These are phyloP conservation scores for Afroboletus lepidellus DNA, from an alignment of 1,284 basidiomycete genomes.

Conservation along the genomic window DNA sequence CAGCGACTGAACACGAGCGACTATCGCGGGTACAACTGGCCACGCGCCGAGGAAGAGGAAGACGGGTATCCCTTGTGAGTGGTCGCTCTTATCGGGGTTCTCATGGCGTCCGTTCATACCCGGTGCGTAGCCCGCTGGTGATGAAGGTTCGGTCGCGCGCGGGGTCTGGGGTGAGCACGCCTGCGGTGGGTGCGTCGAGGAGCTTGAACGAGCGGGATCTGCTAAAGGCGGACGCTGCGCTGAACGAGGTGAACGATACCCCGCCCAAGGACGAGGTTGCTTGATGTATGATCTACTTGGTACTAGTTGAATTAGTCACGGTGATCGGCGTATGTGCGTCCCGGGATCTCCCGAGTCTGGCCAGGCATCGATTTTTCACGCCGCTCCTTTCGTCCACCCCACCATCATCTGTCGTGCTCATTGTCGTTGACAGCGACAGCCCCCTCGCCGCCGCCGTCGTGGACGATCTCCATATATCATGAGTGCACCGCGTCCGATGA, in stretches of 20 bases:
- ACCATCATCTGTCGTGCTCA: slow-evolving; percentile 2
- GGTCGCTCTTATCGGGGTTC: slow-evolving; percentile 17
- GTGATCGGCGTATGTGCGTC: neutral
- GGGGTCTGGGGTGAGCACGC: slow-evolving; percentile 87
- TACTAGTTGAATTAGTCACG: neutral
- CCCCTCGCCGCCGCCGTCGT: neutral
- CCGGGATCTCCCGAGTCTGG: slow-evolving; percentile 19
- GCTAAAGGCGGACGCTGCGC: slow-evolving; percentile 78
- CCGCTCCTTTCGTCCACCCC: neutral
- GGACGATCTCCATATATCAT: slow-evolving; percentile 11
- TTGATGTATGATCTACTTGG: slow-evolving; percentile 17
- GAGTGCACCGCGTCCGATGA: slow-evolving; percentile 43
- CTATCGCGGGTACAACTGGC: slow-evolving; percentile 81
- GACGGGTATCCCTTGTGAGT: slow-evolving; percentile 88
- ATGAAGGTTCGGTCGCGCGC: slow-evolving; percentile 89
- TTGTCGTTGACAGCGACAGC: slow-evolving; percentile 18
- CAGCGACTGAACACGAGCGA: slow-evolving; percentile 83
- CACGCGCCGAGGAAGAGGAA: slow-evolving; percentile 76
- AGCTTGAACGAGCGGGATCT: slow-evolving; percentile 85
- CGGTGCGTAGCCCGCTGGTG: slow-evolving; percentile 68
- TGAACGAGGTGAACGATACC: slow-evolving; percentile 58
- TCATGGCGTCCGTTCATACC: slow-evolving; percentile 16
- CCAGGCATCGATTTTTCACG: neutral
- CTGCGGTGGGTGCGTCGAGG: slow-evolving; percentile 73
- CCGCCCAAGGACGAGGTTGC: neutral